These are phyloP conservation scores for Lichina pygmaea DNA, from an alignment of 495 filamentous ascomycete genomes.

Conservation along the genomic window DNA sequence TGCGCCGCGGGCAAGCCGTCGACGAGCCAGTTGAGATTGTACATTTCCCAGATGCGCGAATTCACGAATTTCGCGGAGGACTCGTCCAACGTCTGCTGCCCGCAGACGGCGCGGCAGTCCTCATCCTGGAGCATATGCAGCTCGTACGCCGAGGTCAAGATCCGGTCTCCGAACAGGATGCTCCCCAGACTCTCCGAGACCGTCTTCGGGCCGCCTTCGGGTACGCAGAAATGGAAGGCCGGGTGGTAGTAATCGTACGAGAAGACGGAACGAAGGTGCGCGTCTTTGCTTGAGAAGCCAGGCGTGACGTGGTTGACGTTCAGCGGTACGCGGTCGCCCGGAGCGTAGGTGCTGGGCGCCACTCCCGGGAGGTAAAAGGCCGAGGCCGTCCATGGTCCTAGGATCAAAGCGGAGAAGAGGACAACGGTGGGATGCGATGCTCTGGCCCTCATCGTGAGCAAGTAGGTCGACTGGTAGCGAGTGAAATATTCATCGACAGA, in stretches of 20 bases:
- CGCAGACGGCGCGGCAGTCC: conserved; percentile 57
- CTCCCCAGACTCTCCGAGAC: conserved; percentile 77
- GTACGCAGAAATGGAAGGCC: conserved; percentile 63
- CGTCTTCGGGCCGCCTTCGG: conserved; percentile 41
- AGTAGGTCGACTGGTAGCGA: too few relatives aligned
- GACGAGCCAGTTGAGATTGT: conserved; percentile 83
- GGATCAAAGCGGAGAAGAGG: conserved; percentile 5
- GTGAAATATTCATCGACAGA: too few relatives aligned
- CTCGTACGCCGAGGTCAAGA: conserved; percentile 74
- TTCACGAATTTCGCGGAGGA: conserved; percentile 55
- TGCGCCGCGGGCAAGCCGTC: conserved; percentile 84
- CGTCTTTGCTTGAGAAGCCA: conserved; percentile 41
- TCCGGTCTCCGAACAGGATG: conserved; percentile 90
- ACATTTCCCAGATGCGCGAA: conserved; percentile 47
- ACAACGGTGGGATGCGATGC: conserved; percentile 4
- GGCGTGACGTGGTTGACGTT: conserved; percentile 84
- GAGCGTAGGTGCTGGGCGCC: conserved; percentile 72
- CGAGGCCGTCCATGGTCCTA: neutral
- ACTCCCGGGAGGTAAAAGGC: conserved; percentile 43
- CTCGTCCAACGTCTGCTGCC: conserved; percentile 32
- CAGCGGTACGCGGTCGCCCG: conserved; percentile 52
- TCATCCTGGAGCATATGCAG: conserved; percentile 65
- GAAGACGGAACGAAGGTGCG: conserved; percentile 65
- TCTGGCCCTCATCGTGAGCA: too few relatives aligned
- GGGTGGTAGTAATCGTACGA: conserved; percentile 88